Evolutionary conservation across 257 asterid genomes (phyloP).

Genomic region (Solanum raphanifolium): DNA sequence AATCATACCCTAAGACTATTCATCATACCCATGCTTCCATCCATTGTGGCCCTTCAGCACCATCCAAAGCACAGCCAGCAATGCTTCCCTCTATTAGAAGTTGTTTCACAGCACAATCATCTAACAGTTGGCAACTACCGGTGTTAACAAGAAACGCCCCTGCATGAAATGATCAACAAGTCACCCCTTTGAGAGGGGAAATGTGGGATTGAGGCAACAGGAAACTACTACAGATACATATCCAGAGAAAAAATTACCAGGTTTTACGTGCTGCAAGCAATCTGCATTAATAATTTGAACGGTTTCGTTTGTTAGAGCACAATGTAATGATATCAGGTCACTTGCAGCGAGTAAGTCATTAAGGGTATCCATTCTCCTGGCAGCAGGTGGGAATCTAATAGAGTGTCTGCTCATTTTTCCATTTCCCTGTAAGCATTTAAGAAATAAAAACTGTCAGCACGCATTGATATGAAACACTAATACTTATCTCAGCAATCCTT

Average conservation of each 20-base stretch:
- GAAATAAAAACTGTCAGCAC: neutral
- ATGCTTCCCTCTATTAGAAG: constrained; percentile 91
- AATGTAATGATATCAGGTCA: constrained; percentile 85
- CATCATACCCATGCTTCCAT: constrained; percentile 99
- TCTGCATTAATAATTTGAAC: constrained; percentile 82
- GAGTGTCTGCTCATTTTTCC: constrained; percentile 55
- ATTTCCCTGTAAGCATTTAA: constrained; percentile 38
- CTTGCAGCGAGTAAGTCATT: constrained; percentile 98
- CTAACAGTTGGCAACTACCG: constrained; percentile 97
- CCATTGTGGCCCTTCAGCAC: constrained; percentile 99
- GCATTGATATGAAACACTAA: neutral
- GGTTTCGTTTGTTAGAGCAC: constrained; percentile 83
- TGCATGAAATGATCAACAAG: constrained; percentile 25
- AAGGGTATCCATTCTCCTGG: constrained; percentile 97
- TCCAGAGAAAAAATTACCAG: constrained; percentile 36
- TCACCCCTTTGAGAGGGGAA: constrained; percentile 12
- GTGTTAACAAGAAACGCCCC: constrained; percentile 98
- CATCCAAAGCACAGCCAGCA: constrained; percentile 98
- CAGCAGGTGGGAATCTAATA: constrained; percentile 74
- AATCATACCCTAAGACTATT: constrained; percentile 61
- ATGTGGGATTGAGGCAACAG: neutral
- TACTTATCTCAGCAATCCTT: neutral
- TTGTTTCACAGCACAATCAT: constrained; percentile 98
- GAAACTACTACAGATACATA: neutral
- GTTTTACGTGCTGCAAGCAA: constrained; percentile 88